Percentiles rank a stretch among this genome's conserved stretches.
phyloP scores from a whole-genome alignment of 2,329 filamentous ascomycete genomes.

The Fusarium compactum region DNA sequence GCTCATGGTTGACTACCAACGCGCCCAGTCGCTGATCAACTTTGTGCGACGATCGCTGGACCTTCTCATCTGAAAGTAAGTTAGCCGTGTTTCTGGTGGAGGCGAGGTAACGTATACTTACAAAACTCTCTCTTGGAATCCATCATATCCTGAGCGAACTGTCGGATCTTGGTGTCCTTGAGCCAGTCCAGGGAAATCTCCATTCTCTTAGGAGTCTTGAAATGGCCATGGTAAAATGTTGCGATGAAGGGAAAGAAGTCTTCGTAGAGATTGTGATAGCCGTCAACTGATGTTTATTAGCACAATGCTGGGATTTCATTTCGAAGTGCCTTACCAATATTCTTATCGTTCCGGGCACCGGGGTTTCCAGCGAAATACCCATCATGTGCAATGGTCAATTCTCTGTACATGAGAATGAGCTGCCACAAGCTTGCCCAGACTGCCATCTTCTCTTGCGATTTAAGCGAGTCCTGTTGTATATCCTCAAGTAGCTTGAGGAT shows the following conservation, averaged over 20 bases:
- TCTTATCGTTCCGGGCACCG: constrained; percentile 38
- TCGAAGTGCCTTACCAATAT: constrained; percentile 39
- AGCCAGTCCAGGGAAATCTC: constrained; percentile 56
- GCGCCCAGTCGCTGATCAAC: constrained; percentile 51
- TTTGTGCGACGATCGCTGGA: constrained; percentile 50
- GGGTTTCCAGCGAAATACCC: constrained; percentile 45
- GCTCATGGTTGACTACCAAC: constrained; percentile 55
- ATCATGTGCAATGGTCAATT: constrained; percentile 53
- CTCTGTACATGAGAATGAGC: constrained; percentile 62
- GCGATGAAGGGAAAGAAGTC: constrained; percentile 55
- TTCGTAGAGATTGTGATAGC: constrained; percentile 50
- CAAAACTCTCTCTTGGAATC: constrained; percentile 53
- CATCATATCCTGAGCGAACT: constrained; percentile 50
- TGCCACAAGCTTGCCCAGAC: constrained; percentile 64
- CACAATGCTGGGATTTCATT: not conserved
- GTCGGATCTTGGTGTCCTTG: constrained; percentile 48
- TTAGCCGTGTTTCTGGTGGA: constrained; percentile 32
- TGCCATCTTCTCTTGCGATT: constrained; percentile 56
- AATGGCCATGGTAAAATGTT: constrained; percentile 57
- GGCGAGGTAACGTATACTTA: constrained; percentile 41
- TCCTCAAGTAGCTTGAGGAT: constrained; percentile 57
- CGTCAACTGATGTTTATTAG: constrained; percentile 32
- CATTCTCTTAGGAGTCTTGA: constrained; percentile 56
- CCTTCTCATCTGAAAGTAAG: constrained; percentile 46
- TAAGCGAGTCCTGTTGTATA: constrained; percentile 55